Base-by-base conservation (phyloP, 352 stramenopile genomes). In the Globisporangium recalcitrans region DNA sequence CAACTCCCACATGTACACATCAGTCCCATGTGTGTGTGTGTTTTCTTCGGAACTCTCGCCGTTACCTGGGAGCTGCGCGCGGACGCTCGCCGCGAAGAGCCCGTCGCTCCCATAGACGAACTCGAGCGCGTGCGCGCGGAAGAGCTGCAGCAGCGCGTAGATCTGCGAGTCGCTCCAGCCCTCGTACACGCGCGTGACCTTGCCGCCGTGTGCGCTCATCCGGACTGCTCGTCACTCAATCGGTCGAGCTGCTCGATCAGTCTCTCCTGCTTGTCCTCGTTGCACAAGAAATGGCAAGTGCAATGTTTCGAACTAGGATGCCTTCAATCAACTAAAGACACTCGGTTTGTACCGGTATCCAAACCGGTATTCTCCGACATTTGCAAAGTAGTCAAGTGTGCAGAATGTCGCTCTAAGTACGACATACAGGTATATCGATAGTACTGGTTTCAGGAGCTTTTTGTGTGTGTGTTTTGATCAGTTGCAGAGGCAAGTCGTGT, bases 31-130 rank as follows among this genome's bases (percentile, higher is more conserved):
- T n/a, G n/a, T n/a, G n/a, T n/a, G n/a, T n/a, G n/a, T n/a, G 22
- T 19, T 36, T 16, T 63, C 9, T 24, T 3, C 13, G 44, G 22
- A 29, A 22, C 21, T 46, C 32, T 36, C 54, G n/a, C n/a, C 49
- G 51, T 38, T 42, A 85, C 74, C 70, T 70, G 68, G 70, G n/a
- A 89, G 56, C 60, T 75, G 62, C 10, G 63, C 60, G 32, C 72
- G 66, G 32, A 87, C 61, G 22, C 69, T 62, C n/a, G 69, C 57
- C 4, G 68, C 74, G 49, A 91, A 90, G 26, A 67, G 53, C 48
- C 65, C 66, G 46, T 75, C 71, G 1, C 73, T 75, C 4, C 68
- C 64, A 59, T 93, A 93, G 46, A 93, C 68, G 59, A 88, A 93
- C 49, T 80, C 63, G 32, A 75, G 62, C 58, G 85, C 60, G 63